These are phyloP conservation scores for Linderina pennispora DNA, from an alignment of 192 early-diverging fungal species.

Conservation along the genomic window DNA sequence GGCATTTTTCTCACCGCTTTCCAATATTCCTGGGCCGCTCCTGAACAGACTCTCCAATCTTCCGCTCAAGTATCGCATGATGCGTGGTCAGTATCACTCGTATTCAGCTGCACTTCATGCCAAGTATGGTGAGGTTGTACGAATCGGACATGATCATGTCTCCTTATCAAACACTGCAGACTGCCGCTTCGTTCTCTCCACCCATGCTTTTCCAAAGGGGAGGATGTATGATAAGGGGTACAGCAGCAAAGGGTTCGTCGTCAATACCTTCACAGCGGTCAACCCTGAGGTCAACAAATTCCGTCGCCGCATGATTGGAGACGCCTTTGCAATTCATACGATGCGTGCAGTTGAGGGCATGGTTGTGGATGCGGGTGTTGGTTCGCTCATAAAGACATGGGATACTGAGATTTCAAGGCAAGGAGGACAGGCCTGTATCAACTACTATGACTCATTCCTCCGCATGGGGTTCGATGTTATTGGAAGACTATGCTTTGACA, in stretches of 20 bases:
- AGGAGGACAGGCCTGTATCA: background rate
- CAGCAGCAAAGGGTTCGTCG: background rate
- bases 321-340: background rate
- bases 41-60: background rate
- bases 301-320: background rate
- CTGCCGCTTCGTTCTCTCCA: background rate
- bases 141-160: background rate
- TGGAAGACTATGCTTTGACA: conserved; percentile 26
- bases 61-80: background rate
- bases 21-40: background rate
- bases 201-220: background rate
- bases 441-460: conserved; percentile 18
- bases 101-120: background rate
- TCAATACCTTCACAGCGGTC: background rate
- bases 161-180: background rate
- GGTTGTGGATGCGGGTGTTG: background rate
- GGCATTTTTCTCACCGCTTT: background rate
- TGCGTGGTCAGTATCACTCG: background rate
- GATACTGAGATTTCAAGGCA: background rate
- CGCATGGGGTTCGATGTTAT: conserved; percentile 32
- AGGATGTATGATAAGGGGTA: background rate
- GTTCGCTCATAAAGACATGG: background rate
- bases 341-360: background rate
- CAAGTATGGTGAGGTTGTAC: background rate
- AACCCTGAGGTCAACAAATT: conserved; percentile 1